phyloP scores from a whole-genome alignment of 768 basidiomycete species.

The Lactarius sp. region DNA sequence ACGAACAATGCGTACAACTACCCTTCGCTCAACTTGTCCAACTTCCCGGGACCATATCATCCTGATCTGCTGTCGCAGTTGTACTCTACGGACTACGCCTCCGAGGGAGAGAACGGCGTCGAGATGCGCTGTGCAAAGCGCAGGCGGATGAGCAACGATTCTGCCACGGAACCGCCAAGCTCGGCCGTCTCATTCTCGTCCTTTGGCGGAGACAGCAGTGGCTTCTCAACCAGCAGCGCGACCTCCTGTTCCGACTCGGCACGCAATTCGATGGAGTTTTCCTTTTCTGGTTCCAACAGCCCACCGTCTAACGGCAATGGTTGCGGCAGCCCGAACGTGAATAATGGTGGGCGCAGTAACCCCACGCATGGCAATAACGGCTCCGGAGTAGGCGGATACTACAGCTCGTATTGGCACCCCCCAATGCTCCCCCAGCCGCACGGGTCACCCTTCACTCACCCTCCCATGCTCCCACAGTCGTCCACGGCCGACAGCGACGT shows the following conservation, averaged over 20 bases:
- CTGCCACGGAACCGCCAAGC: constrained; percentile 48
- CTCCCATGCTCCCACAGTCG: constrained; percentile 54
- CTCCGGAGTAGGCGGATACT: constrained; percentile 37
- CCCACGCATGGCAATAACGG: constrained; percentile 1
- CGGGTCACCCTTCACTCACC: constrained; percentile 58
- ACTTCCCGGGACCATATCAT: constrained; percentile 68
- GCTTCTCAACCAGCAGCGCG: constrained; percentile 38
- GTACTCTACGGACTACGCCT: constrained; percentile 47
- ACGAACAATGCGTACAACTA: constrained; percentile 30
- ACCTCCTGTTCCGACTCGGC: constrained; percentile 56
- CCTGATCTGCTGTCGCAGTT: constrained; percentile 63
- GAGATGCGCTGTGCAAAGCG: constrained; percentile 54
- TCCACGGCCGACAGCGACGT: constrained; percentile 42
- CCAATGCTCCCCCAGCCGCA: constrained; percentile 54
- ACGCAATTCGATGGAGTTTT: constrained; percentile 58
- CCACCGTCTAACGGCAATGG: constrained; percentile 44
- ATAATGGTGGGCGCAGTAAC: background rate
- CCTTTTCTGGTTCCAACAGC: constrained; percentile 45
- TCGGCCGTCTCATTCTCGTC: constrained; percentile 61
- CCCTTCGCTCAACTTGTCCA: constrained; percentile 37
- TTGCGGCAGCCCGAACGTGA: constrained; percentile 13
- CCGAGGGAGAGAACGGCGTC: constrained; percentile 38
- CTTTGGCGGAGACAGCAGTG: constrained; percentile 40
- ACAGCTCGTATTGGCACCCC: constrained; percentile 68
- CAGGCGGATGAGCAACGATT: constrained; percentile 61